Percentiles rank a stretch among this genome's conserved stretches.
Evolutionary conservation across 1,139 yeast genomes (phyloP).

Genomic region (Zygosaccharomyces pseudobailii): DNA sequence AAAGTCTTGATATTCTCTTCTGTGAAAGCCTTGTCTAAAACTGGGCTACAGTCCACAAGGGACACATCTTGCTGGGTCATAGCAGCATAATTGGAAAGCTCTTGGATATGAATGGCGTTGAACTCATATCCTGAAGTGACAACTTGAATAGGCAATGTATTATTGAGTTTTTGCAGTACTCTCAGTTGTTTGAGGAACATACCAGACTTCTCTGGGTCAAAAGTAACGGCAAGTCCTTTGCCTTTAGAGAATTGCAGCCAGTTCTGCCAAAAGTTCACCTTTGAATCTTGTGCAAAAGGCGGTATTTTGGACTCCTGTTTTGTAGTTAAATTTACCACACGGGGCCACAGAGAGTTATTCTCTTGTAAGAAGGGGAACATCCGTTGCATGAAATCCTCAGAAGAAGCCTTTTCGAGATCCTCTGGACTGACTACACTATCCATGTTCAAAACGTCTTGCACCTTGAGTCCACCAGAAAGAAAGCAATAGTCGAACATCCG

Average conservation of each 20-base stretch:
- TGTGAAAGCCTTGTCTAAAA: constrained; percentile 34
- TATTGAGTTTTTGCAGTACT: constrained; percentile 44
- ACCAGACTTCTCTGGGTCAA: constrained; percentile 41
- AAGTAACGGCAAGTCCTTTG: constrained; percentile 49
- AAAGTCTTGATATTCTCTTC: constrained; percentile 40
- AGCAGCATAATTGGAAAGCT: constrained; percentile 10
- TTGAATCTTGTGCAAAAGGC: constrained; percentile 7
- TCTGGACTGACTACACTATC: constrained; percentile 3
- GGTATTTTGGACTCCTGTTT: constrained; percentile 8
- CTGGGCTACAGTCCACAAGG: constrained; percentile 41
- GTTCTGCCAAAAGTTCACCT: constrained; percentile 29
- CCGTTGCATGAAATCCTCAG: constrained; percentile 15
- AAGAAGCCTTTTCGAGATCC: not conserved
- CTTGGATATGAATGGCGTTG: constrained; percentile 13
- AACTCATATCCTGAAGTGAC: constrained; percentile 40
- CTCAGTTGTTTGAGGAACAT: constrained; percentile 45
- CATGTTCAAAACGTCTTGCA: constrained; percentile 8
- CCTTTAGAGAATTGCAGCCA: constrained; percentile 38
- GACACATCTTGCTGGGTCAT: constrained; percentile 39
- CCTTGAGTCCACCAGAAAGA: constrained; percentile 10
- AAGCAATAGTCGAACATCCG: constrained; percentile 24
- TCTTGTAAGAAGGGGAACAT: constrained; percentile 22
- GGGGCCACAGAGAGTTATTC: constrained; percentile 15
- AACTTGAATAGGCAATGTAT: constrained; percentile 50
- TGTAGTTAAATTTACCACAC: constrained; percentile 14